phyloP scores from a whole-genome alignment of 805 yeast genomes.

The Nakazawaea ishiwadae region DNA sequence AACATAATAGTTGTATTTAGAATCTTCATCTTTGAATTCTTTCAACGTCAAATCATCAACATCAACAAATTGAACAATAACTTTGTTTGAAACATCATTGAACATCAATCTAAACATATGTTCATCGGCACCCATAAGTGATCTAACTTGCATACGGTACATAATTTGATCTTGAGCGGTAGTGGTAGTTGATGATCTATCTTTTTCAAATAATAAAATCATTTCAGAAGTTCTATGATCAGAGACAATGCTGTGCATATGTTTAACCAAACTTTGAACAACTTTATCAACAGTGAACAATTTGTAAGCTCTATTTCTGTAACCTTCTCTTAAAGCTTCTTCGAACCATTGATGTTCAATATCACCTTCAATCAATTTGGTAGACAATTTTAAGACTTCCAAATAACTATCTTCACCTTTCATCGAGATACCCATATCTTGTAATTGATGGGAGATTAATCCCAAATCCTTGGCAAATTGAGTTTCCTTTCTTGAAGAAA shows the following conservation, averaged over 20 bases:
- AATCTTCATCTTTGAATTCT: slow-evolving; percentile 64
- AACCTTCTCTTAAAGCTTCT: slow-evolving; percentile 92
- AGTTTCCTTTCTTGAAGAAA: slow-evolving; percentile 56
- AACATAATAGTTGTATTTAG: slow-evolving; percentile 87
- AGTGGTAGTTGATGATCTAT: slow-evolving; percentile 58
- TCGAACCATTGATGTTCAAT: slow-evolving; percentile 94
- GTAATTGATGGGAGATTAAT: slow-evolving; percentile 72
- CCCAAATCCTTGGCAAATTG: slow-evolving; percentile 86
- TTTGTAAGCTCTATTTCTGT: slow-evolving; percentile 88
- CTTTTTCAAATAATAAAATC: slow-evolving; percentile 75
- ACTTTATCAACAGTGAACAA: slow-evolving; percentile 92
- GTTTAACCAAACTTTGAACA: slow-evolving; percentile 76
- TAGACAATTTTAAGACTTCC: slow-evolving; percentile 74
- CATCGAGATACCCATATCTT: slow-evolving; percentile 75
- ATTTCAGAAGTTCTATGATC: slow-evolving; percentile 81
- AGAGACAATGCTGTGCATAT: slow-evolving; percentile 76
- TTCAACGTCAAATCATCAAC: slow-evolving; percentile 84
- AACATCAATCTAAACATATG: slow-evolving; percentile 86
- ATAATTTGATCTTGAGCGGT: slow-evolving; percentile 84
- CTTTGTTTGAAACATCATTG: slow-evolving; percentile 45
- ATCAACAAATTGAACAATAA: slow-evolving; percentile 77
- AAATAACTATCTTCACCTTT: slow-evolving; percentile 65
- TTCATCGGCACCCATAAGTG: slow-evolving; percentile 75
- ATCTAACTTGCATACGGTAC: slow-evolving; percentile 83
- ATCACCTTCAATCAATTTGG: slow-evolving; percentile 78